Base-by-base conservation (phyloP, 257 asterid species). In the Striga asiatica region DNA sequence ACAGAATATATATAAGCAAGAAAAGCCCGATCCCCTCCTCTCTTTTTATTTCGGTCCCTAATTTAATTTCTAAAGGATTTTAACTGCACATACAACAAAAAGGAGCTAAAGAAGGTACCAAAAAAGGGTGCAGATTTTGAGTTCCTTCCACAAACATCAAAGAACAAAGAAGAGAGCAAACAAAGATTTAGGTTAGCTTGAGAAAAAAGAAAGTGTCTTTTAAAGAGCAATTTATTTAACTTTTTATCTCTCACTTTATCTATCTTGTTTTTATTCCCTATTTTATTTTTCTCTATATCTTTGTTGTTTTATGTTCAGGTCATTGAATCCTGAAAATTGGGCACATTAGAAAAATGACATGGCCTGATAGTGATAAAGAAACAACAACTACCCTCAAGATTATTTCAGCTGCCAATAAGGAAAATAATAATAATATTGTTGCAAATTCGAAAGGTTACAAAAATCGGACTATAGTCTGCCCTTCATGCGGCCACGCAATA, bases 301-400 rank as follows among this genome's bases (percentile, higher is more conserved):
- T n/a, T n/a, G n/a, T n/a, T n/a, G n/a, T n/a, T n/a, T n/a, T n/a
- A n/a, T n/a, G n/a, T n/a, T n/a, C n/a, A n/a, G n/a, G n/a, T n/a
- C n/a, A n/a, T n/a, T n/a, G n/a, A n/a, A n/a, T n/a, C n/a, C n/a
- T n/a, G n/a, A n/a, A n/a, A n/a, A n/a, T n/a, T n/a, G n/a, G 43
- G 16, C n/a, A 16, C 21, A 35, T 71, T 42, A 81, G 75, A 73
- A 49, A 86, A 25, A 46, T 50, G 94, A 74, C 78, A 71, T 85
- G 94, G 93, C 73, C 70, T 8, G 64, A 58, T 60, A 57, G 66
- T 59, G 58, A 65, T 39, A 68, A 69, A 5, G 39, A 54, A 23
- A 37, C 32, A 23, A 37, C 32, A 28, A 37, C 56, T 3, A 29
- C 73, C 42, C 73, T 80, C 13, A 84, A 78, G 42, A 73, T 78